Percentiles rank a stretch among this genome's conserved stretches.
These are phyloP conservation scores for Sordariomycetes sp. DNA, from an alignment of 2,329 filamentous ascomycete genomes.

Conservation along the genomic window DNA sequence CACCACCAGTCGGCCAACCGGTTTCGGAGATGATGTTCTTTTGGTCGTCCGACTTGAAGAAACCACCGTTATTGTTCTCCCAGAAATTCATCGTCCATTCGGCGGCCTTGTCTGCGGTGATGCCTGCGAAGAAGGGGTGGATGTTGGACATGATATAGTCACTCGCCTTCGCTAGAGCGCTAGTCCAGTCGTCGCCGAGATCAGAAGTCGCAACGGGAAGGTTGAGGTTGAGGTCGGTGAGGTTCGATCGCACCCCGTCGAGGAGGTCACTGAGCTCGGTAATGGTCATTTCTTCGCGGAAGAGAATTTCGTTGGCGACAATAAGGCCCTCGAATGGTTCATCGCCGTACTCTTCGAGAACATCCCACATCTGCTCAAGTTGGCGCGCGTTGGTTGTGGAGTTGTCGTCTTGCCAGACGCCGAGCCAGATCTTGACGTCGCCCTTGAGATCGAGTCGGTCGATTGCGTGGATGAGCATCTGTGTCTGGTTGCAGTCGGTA, in stretches of 20 bases:
- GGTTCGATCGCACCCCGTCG: slow-evolving; percentile 58
- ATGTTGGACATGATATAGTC: slow-evolving; percentile 96
- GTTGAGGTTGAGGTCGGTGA: slow-evolving; percentile 55
- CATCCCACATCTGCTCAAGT: slow-evolving; percentile 72
- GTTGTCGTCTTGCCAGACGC: slow-evolving; percentile 86
- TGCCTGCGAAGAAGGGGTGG: slow-evolving; percentile 89
- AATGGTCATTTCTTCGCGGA: slow-evolving; percentile 66
- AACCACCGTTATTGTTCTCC: slow-evolving; percentile 54
- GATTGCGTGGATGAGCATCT: slow-evolving; percentile 84
- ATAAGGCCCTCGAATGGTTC: slow-evolving; percentile 75
- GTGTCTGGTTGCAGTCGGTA: slow-evolving; percentile 94
- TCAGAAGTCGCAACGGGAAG: slow-evolving; percentile 82
- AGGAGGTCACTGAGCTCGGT: slow-evolving; percentile 56
- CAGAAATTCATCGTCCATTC: slow-evolving; percentile 81
- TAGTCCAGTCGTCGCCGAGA: slow-evolving; percentile 79
- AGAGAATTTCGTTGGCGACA: slow-evolving; percentile 70
- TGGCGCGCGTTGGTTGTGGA: slow-evolving; percentile 76
- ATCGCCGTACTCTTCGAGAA: slow-evolving; percentile 60
- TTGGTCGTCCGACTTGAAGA: slow-evolving; percentile 52
- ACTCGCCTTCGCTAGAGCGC: slow-evolving; percentile 56
- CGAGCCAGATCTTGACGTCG: slow-evolving; percentile 81
- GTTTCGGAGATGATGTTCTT: slow-evolving; percentile 84
- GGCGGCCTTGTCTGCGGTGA: slow-evolving; percentile 57
- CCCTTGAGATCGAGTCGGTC: slow-evolving; percentile 61
- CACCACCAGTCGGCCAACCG: slow-evolving; percentile 81